phyloP scores from a whole-genome alignment of 1,284 basidiomycete genomes.

The Tilletia walkeri region DNA sequence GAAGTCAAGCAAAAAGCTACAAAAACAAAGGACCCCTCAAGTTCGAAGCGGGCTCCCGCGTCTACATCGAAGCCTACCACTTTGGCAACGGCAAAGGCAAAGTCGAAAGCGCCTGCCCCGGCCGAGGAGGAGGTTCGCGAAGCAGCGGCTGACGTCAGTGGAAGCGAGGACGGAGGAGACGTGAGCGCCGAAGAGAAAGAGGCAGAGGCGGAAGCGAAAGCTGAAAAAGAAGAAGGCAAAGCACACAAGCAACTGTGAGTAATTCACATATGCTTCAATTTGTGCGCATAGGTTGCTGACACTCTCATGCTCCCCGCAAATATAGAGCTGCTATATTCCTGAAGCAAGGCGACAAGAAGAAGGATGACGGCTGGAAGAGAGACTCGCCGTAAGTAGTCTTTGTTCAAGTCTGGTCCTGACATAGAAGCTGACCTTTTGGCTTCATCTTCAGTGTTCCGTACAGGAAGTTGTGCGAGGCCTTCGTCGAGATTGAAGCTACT shows the following conservation, averaged over 20 bases:
- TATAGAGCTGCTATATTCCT: constrained; percentile 35
- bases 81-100: not conserved
- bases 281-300: not conserved
- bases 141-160: too few relatives aligned
- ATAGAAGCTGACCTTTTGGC: not conserved
- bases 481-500: constrained; percentile 86
- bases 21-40: too few relatives aligned
- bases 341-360: constrained; percentile 65
- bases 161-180: not conserved
- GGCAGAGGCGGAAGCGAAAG: constrained; percentile 55
- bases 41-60: too few relatives aligned
- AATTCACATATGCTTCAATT: constrained; percentile 56
- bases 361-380: constrained; percentile 70
- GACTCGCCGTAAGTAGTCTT: constrained; percentile 63
- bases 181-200: constrained; percentile 55
- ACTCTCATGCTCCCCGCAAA: too few relatives aligned
- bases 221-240: constrained; percentile 48
- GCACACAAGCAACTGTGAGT: constrained; percentile 63
- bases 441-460: constrained; percentile 76
- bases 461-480: constrained; percentile 81
- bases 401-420: not conserved
- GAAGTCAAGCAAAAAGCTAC: not conserved
- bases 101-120: not conserved
- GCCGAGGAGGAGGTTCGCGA: not conserved
- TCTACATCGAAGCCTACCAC: too few relatives aligned